phyloP scores from a whole-genome alignment of 345 rosid species.

The Ricinus communis region DNA sequence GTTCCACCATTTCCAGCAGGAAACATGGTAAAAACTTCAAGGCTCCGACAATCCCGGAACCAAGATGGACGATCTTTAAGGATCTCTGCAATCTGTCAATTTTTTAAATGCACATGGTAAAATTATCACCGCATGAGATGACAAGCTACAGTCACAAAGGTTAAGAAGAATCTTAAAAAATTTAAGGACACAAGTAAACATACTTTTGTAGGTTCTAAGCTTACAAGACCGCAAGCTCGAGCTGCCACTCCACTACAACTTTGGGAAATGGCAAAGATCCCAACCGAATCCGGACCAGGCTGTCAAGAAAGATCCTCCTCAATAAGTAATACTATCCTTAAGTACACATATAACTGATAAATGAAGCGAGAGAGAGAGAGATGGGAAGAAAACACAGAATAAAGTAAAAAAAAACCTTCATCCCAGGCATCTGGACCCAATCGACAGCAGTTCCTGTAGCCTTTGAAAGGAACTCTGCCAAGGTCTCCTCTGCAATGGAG shows the following conservation, averaged over 20 bases:
- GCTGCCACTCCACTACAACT: constrained; percentile 99
- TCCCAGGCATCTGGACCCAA: constrained; percentile 99
- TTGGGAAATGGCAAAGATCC: constrained; percentile 99
- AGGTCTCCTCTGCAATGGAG: constrained; percentile 98
- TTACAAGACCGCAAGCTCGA: constrained; percentile 99
- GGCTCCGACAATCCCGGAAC: constrained; percentile 99
- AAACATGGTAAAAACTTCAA: constrained; percentile 92
- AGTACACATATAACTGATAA: background rate
- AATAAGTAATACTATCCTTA: background rate
- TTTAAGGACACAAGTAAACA: background rate
- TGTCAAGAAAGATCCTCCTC: constrained; percentile 26
- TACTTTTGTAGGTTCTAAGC: constrained; percentile 95
- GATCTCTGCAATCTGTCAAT: constrained; percentile 86
- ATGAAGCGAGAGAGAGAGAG: background rate
- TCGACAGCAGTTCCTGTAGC: constrained; percentile 99
- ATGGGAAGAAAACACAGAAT: background rate
- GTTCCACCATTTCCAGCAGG: constrained; percentile 96
- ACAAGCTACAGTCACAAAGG: background rate
- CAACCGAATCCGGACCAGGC: constrained; percentile 99
- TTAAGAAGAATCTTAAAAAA: background rate
- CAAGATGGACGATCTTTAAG: constrained; percentile 97
- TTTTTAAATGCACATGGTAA: background rate
- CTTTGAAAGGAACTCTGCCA: constrained; percentile 99
- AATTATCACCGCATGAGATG: background rate
- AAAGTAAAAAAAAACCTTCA: constrained; percentile 64